These are phyloP conservation scores for Abrus pulchellus DNA, from an alignment of 306 rosid genomes.

Conservation along the genomic window DNA sequence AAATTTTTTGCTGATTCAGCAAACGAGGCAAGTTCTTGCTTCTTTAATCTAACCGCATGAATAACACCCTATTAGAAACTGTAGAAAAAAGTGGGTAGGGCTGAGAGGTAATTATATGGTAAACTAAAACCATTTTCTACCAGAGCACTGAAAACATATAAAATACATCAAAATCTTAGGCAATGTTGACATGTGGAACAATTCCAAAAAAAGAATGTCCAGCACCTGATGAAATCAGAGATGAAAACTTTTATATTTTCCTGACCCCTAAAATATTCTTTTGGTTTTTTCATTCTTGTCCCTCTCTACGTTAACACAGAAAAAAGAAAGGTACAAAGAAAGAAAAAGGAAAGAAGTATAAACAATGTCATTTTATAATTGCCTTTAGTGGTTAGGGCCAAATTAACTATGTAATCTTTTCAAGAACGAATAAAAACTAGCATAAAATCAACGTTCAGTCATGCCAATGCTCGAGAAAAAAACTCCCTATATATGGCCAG, in stretches of 20 bases:
- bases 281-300: neutral
- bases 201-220: neutral
- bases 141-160: neutral
- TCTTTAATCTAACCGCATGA: constrained; percentile 65
- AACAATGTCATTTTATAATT: neutral
- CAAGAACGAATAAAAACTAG: neutral
- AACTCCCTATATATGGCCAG: neutral
- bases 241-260: neutral
- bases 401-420: neutral
- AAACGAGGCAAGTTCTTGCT: constrained; percentile 74
- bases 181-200: constrained; percentile 1
- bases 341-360: neutral
- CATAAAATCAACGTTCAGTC: neutral
- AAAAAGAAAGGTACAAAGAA: neutral
- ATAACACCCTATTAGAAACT: constrained; percentile 31
- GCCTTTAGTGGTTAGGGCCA: neutral
- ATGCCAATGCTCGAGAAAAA: neutral
- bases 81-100: neutral
- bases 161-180: neutral
- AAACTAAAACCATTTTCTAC: constrained; percentile 12
- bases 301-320: constrained; percentile 7
- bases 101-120: neutral
- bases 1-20: constrained; percentile 72
- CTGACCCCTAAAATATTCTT: neutral
- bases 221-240: constrained; percentile 32